These are phyloP conservation scores for sweet orange (Citrus sinensis) DNA, from an alignment of 345 rosid species.

Conservation along the genomic window DVS_A1.0 CM039169.1:29628501-29629000, in stretches of 20 bases:
- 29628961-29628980: background rate
- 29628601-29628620: no score
- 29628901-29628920: constrained; percentile 36
- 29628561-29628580: constrained; percentile 80
- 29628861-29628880: constrained; percentile 72
- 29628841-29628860: constrained; percentile 32
- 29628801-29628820: background rate
- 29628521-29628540: constrained; percentile 93
- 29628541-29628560: constrained; percentile 99
- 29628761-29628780: constrained; percentile 76
- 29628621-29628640: no score
- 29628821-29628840: background rate
- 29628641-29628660: no score
- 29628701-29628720: background rate
- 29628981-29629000: background rate
- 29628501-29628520: constrained; percentile 89
- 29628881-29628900: constrained; percentile 58
- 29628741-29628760: constrained; percentile 54
- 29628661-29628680: no score
- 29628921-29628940: constrained; percentile 25
- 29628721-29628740: constrained; percentile 79
- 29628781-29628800: constrained; percentile 43
- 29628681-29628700: background rate
- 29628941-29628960: background rate
- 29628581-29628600: background rate